Conservation (phyloP, 2,329 filamentous ascomycete species). For the Aureobasidium sp. region DNA sequence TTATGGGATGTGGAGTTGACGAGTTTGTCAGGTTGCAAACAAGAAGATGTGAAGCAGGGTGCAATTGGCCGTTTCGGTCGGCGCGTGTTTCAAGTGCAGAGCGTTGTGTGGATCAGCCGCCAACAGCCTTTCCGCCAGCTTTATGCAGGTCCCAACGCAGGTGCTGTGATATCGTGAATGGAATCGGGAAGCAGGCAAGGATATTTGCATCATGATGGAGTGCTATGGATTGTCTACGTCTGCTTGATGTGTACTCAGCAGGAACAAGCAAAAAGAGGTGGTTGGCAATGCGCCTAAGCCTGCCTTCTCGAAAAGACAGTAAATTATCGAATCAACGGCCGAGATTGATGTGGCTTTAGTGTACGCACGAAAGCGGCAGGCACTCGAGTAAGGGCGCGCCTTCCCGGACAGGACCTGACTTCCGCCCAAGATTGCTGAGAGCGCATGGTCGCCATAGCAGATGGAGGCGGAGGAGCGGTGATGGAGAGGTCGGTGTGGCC, state of each 20-base stretch:
- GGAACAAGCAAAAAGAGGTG: neutral
- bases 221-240: neutral
- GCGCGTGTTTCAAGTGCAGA: conserved; percentile 11
- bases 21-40: conserved; percentile 2
- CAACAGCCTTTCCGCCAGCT: neutral
- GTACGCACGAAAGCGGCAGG: conserved; percentile 6
- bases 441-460: neutral
- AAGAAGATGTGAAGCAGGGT: neutral
- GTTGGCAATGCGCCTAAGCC: neutral
- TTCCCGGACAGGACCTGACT: neutral
- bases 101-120: conserved; percentile 9
- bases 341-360: conserved; percentile 13
- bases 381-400: conserved; percentile 3
- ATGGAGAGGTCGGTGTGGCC: neutral
- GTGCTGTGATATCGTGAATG: neutral
- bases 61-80: conserved; percentile 8
- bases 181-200: neutral
- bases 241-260: neutral
- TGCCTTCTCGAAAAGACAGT: neutral
- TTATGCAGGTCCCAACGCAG: conserved; percentile 13
- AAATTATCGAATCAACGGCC: conserved; percentile 15
- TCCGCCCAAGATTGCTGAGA: neutral
- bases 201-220: neutral
- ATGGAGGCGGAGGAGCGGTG: neutral
- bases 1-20: neutral